phyloP scores from a whole-genome alignment of 2,329 filamentous ascomycete species.

The Stagonosporopsis chrysanthemi region DNA sequence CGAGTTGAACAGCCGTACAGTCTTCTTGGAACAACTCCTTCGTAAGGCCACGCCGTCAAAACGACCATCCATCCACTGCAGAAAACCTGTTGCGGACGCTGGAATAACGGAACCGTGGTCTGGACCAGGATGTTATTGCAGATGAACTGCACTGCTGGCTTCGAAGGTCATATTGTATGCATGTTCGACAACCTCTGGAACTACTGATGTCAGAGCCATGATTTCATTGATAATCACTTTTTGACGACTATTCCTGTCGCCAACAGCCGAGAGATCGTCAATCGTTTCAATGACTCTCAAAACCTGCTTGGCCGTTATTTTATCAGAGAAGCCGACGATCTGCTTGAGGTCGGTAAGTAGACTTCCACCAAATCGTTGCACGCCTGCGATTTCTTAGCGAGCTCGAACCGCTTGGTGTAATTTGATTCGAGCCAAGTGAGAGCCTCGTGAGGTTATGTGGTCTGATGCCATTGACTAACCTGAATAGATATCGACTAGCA shows the following conservation, averaged over 20 bases:
- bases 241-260: background rate
- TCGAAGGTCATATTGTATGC: slow-evolving; percentile 4
- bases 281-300: background rate
- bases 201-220: background rate
- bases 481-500: no score
- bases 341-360: background rate
- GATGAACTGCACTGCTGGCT: slow-evolving; percentile 5
- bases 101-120: slow-evolving; percentile 3
- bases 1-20: background rate
- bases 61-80: slow-evolving; percentile 4
- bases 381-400: slow-evolving; percentile 2
- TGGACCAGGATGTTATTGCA: background rate
- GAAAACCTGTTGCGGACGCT: background rate
- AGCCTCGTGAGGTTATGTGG: slow-evolving; percentile 1
- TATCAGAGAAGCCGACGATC: slow-evolving; percentile 1
- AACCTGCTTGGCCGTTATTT: background rate
- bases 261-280: slow-evolving; percentile 1
- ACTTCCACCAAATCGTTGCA: slow-evolving; percentile 8
- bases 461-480: slow-evolving; percentile 2
- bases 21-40: background rate
- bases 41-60: background rate
- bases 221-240: slow-evolving; percentile 4
- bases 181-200: slow-evolving; percentile 4
- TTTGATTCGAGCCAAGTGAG: background rate
- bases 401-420: slow-evolving; percentile 4